Conservation (phyloP, 2,329 filamentous ascomycete species). For the Fusarium dimerum region DNA sequence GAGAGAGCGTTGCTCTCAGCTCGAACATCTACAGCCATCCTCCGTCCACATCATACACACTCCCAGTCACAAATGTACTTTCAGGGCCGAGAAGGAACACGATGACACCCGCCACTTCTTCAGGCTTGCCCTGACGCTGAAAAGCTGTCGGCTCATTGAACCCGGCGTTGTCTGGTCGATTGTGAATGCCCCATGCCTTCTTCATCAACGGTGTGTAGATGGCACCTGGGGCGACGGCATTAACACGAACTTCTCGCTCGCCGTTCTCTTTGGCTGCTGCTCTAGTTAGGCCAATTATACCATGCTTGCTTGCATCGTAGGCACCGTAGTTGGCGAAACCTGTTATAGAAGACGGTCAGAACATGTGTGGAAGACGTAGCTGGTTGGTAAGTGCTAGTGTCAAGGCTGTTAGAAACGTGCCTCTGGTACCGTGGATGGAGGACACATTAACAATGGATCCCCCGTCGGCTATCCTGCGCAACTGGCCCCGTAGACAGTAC, state of each 20-base stretch:
- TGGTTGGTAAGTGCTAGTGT: not conserved
- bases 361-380: not conserved
- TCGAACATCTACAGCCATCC: conserved; percentile 37
- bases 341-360: conserved; percentile 13
- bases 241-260: conserved; percentile 44
- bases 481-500: conserved; percentile 50
- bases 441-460: conserved; percentile 62
- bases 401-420: conserved; percentile 27
- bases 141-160: conserved; percentile 46
- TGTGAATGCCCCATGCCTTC: conserved; percentile 40
- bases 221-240: conserved; percentile 50
- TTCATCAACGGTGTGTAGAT: conserved; percentile 53
- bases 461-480: conserved; percentile 40
- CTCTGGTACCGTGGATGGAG: conserved; percentile 48
- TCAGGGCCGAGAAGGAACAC: conserved; percentile 38
- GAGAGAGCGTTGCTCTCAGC: not conserved
- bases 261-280: conserved; percentile 43
- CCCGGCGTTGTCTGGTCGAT: conserved; percentile 36
- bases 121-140: conserved; percentile 44
- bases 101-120: conserved; percentile 38
- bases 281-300: conserved; percentile 38
- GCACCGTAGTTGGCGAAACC: conserved; percentile 38
- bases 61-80: conserved; percentile 39
- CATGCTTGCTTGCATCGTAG: conserved; percentile 43
- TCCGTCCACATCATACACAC: conserved; percentile 47